Evolutionary conservation across 208 protist species (phyloP).

Genomic region (Trypanosoma platydactyli): DNA sequence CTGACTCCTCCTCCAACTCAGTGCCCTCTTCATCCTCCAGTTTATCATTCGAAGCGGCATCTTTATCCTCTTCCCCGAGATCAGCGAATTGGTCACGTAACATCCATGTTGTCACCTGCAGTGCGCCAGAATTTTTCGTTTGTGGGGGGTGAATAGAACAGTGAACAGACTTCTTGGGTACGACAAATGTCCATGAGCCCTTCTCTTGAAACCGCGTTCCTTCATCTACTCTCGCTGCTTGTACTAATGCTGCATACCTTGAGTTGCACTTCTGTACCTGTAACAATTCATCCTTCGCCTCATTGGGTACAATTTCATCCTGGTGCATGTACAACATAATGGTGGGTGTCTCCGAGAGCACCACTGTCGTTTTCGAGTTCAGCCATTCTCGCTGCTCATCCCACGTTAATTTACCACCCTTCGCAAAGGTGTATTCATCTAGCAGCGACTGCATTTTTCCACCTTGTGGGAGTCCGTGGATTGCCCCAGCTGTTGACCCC

Average conservation of each 20-base stretch:
- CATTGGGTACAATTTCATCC: slow-evolving; percentile 82
- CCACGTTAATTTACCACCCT: slow-evolving; percentile 31
- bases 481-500: background rate
- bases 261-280: slow-evolving; percentile 54
- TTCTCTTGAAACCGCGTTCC: slow-evolving; percentile 77
- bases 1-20: slow-evolving; percentile 32
- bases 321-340: slow-evolving; percentile 85
- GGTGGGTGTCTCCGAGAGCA: slow-evolving; percentile 81
- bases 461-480: background rate
- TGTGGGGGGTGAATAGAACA: slow-evolving; percentile 78
- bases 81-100: slow-evolving; percentile 78
- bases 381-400: slow-evolving; percentile 56
- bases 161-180: slow-evolving; percentile 81
- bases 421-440: slow-evolving; percentile 24
- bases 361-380: slow-evolving; percentile 57
- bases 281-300: slow-evolving; percentile 43
- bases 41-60: slow-evolving; percentile 36
- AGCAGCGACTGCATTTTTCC: slow-evolving; percentile 8
- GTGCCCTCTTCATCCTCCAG: slow-evolving; percentile 47
- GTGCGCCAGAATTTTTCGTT: slow-evolving; percentile 47
- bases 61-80: slow-evolving; percentile 48
- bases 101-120: slow-evolving; percentile 90
- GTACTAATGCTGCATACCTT: slow-evolving; percentile 42
- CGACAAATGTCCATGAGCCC: slow-evolving; percentile 78
- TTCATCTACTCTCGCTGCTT: slow-evolving; percentile 68